Base-by-base conservation (phyloP, 169 alveolate genomes). In the Eimeria praecox region DNA sequence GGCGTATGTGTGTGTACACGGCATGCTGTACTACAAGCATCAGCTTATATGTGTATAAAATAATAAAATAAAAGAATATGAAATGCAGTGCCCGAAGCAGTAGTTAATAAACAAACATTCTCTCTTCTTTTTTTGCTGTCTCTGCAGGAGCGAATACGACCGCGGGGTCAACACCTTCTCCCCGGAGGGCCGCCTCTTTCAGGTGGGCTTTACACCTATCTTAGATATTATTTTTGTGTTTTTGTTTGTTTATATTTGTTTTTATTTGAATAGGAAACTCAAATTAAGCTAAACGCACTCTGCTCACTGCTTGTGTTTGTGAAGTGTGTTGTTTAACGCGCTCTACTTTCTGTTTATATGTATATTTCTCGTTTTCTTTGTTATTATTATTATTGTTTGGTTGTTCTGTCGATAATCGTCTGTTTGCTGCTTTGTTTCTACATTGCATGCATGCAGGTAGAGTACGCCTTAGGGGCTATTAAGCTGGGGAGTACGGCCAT, bases 101-200 rank as follows among this genome's bases (percentile, higher is more conserved):
- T 59, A 59, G 20, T 59, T 59, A 59, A 59, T 18, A 59, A 5
- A 69, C 9, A 69, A 35, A 10, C 18, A 0, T 0, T 69, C 9
- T n/a, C 30, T 69, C 30, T 69, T 10, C 80, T 27, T 1, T 3
- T n/a, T 2, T 69, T 69, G 49, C 40, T 69, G 73, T 16, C 22
- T 5, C 59, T 62, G 80, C 94, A 96, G 96, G 78, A 99, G 99
- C 95, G 99, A 99, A 95, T 99, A 99, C 96, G 99, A 99, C 95
- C 97, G 99, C 94, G 99, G 99, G 94, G 99, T 99, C 46, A 99
- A 99, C 94, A 99, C 99, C 90, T 99, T 99, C 97, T 99, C 99
- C 64, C 99, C 99, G 12, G 99, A 98, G 93, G 99, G 99, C 18
- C 97, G 99, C 38, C 98, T 99, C 52, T 99, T 98, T 96, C 99